A percentile compares a stretch with the other conserved stretches of the same genome.
Conservation (phyloP, 2,329 filamentous ascomycete species). For the Hymenoscyphus fructigenus region DNA sequence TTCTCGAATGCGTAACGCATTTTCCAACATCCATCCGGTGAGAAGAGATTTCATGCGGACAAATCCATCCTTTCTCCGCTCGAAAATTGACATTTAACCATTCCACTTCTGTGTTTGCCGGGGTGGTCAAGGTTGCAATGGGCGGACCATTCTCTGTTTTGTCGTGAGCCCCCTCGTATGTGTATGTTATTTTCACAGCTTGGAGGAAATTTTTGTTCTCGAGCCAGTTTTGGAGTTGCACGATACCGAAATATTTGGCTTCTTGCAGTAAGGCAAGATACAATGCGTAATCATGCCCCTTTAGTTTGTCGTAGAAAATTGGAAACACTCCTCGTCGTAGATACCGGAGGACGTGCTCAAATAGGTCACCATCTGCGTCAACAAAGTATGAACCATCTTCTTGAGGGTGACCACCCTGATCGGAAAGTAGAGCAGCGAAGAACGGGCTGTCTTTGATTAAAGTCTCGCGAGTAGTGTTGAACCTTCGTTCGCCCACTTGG, state of each 20-base stretch:
- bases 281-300: conserved; percentile 37
- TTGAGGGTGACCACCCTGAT: conserved; percentile 26
- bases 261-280: conserved; percentile 38
- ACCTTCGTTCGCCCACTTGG: conserved; percentile 5
- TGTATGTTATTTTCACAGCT: conserved; percentile 8
- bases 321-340: conserved; percentile 37
- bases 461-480: conserved; percentile 6
- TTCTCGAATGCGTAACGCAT: not conserved
- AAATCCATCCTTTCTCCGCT: not conserved
- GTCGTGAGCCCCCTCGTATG: not conserved
- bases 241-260: conserved; percentile 36
- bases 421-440: conserved; percentile 23
- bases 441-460: conserved; percentile 3
- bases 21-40: not conserved
- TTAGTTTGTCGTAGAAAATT: conserved; percentile 36
- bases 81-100: conserved; percentile 3
- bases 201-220: conserved; percentile 5
- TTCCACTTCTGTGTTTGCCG: conserved; percentile 1
- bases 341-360: conserved; percentile 39
- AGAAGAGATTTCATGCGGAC: not conserved
- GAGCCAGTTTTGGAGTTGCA: conserved; percentile 9
- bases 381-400: conserved; percentile 40
- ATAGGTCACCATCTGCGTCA: conserved; percentile 39
- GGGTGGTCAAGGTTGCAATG: not conserved
- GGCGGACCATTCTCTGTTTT: not conserved